Base-by-base conservation (phyloP, 768 basidiomycete genomes). In the Phaeotremella skinneri region DNA sequence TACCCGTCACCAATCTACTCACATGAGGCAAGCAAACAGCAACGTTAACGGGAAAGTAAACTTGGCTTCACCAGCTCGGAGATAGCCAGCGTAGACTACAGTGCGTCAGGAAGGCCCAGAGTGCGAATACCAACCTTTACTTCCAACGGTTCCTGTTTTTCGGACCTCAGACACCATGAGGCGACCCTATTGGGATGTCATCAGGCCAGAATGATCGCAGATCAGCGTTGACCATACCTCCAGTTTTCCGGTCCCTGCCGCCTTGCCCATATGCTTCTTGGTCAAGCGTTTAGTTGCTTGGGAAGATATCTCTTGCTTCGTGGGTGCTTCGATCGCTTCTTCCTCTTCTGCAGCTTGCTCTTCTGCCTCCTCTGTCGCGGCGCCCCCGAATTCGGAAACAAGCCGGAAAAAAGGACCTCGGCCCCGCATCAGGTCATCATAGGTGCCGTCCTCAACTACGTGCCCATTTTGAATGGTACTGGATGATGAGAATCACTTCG, bases 101-200 rank as follows among this genome's bases (percentile, higher is more conserved):
- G 49, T 26, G 29, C 63, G 61, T 47, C 43, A 43, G 55, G 54
- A 55, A 45, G 54, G 51, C 3, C n/a, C 34, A 5, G 7, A 48
- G 23, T 2, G 3, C 11, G 25, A 11, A 20, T 1, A 43, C 67
- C 21, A 42, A 68, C 70, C 68, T 60, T 67, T 68, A 9, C 43
- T 37, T 29, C 70, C 66, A 16, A 74, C 82, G 3, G 84, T 84
- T 4, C 87, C 87, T 0, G 83, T 86, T n/a, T 81, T 81, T 13
- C 87, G 80, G 4, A 52, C 63, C 79, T 89, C 87, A 39, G 83
- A 82, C 3, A 83, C 81, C 50, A 88, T 87, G 25, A 89, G 79
- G 21, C 83, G 81, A 9, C 86, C 87, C 71, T 73, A 47, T 9
- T 6, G 7, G 0, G 30, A 23, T 16, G 9, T 34, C 5, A 30